Conservation (phyloP, 1,139 yeast species). For the Casaregolazyma suthepensis region DNA sequence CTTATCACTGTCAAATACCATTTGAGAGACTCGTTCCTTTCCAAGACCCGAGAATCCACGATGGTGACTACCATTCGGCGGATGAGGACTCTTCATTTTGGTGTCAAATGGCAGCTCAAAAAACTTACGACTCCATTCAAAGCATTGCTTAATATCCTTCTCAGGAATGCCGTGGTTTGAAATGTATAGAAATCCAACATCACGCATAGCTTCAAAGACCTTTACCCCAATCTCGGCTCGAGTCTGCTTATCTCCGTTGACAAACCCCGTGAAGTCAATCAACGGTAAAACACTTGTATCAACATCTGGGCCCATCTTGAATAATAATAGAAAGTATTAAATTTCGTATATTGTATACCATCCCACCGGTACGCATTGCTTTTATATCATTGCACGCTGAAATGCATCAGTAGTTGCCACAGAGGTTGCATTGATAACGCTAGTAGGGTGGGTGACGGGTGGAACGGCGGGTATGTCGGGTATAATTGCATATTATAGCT, state of each 20-base stretch:
- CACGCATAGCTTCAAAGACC: constrained; percentile 7
- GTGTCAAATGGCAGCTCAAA: constrained; percentile 8
- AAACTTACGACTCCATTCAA: constrained; percentile 6
- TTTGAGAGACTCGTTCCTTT: constrained; percentile 7
- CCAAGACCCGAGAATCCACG: constrained; percentile 8
- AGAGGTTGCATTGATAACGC: background rate
- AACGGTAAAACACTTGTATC: background rate
- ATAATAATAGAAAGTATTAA: background rate
- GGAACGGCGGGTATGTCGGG: background rate
- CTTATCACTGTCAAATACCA: constrained; percentile 8
- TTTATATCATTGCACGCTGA: background rate
- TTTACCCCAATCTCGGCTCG: constrained; percentile 1
- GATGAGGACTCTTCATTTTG: constrained; percentile 7
- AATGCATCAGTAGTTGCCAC: background rate
- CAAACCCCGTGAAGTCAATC: constrained; percentile 2
- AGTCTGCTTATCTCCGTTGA: background rate
- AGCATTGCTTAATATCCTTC: constrained; percentile 3
- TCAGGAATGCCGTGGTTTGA: constrained; percentile 9
- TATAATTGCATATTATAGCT: background rate
- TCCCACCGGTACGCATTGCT: background rate
- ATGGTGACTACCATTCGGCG: constrained; percentile 7
- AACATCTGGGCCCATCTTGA: background rate
- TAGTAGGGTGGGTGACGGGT: background rate
- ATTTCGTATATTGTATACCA: background rate
- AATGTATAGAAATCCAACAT: constrained; percentile 9